Base-by-base conservation (phyloP, 208 protist species). In the Crithidia sp. region DNA sequence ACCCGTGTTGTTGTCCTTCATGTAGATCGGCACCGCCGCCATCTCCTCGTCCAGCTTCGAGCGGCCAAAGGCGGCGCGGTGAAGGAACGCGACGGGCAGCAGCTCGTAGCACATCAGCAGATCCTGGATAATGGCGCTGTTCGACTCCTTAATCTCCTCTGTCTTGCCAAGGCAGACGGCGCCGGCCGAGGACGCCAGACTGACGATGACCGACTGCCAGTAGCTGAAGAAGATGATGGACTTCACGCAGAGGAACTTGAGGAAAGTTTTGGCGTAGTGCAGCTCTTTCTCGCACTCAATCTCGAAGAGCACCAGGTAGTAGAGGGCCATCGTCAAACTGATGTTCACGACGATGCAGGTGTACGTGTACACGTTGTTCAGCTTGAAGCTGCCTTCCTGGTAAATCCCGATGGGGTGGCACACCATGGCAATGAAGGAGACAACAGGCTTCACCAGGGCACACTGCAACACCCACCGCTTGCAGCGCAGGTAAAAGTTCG, bases 401-500 rank as follows among this genome's bases (percentile, higher is more conserved):
- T 93, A 97, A 37, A 92, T 71, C 43, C 90, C 85, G 17, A 91
- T 65, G 14, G 85, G 81, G 56, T 82, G 67, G 61, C 77, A 75
- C 47, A 94, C 81, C 73, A 97, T 84, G 5, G 84, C 85, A 37
- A 95, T 79, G 58, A 95, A 90, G 41, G 85, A 86, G 19, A 69
- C 82, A 54, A 89, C 67, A 7, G 91, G 92, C 79, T 95, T 95
- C 8, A 95, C 83, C 17, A 97, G 67, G n/a, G 91, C 90, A 62
- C 91, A 97, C 77, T 97, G 94, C 68, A 96, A 76, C 41, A 96
- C 91, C 86, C 92, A 93, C 13, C 89, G 83, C 82, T 96, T 97
- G 74, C 87, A 95, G 37, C 88, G 92, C 55, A 94, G 74, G 64
- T 94, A 94, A 71, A 95, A 96, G 19, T 37, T 67, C 4, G 81